Conservation (phyloP, 164 flowering plant genomes). For the Hamamelis virginiana region DNA sequence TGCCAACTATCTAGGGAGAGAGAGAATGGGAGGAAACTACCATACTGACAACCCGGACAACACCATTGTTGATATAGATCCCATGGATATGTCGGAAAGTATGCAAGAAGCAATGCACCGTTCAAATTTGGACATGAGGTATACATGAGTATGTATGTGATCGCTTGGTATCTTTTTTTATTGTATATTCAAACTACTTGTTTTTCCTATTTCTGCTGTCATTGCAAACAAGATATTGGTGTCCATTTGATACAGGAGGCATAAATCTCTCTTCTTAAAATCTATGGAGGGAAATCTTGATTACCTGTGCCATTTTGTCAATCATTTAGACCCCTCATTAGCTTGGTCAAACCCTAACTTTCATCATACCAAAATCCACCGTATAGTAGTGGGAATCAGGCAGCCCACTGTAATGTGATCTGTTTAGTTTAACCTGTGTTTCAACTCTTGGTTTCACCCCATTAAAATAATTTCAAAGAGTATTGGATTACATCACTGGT, state of each 20-base stretch:
- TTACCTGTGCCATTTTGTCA: background rate
- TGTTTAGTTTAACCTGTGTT: too few species aligned
- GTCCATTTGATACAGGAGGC: background rate
- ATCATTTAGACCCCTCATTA: too few species aligned
- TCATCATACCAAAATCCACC: too few species aligned
- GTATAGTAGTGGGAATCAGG: too few species aligned
- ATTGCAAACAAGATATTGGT: background rate
- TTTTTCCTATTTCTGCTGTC: background rate
- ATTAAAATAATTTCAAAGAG: too few species aligned
- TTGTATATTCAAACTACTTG: background rate
- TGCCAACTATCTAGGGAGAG: conserved; percentile 55
- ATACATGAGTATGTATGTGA: conserved; percentile 36
- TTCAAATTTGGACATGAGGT: conserved; percentile 96
- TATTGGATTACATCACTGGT: too few species aligned
- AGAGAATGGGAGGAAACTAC: conserved; percentile 39
- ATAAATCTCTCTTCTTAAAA: background rate
- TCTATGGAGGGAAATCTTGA: background rate
- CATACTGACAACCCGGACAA: conserved; percentile 25
- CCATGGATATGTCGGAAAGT: conserved; percentile 89
- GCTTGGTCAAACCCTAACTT: too few species aligned
- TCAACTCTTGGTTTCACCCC: too few species aligned
- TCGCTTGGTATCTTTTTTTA: conserved; percentile 8
- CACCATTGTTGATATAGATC: conserved; percentile 52
- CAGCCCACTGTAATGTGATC: too few species aligned
- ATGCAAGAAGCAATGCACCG: conserved; percentile 98